Conservation (phyloP, 768 basidiomycete species). For the Boletales sp. region DNA sequence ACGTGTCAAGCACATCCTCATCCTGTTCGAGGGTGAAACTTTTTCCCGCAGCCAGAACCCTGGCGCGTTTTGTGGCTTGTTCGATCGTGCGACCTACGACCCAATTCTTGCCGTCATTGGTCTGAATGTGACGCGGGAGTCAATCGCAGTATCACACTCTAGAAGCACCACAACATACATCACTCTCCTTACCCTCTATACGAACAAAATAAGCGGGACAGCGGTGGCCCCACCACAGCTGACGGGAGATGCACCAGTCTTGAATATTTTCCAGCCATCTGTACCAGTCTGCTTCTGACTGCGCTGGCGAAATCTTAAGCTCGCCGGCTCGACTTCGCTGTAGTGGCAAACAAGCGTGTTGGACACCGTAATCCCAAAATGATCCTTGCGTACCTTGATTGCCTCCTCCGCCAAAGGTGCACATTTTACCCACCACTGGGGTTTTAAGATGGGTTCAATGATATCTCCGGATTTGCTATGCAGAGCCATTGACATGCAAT, state of each 20-base stretch:
- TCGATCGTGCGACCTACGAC: conserved; percentile 80
- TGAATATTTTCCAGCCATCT: conserved; percentile 93
- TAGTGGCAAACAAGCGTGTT: not conserved
- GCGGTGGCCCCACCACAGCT: conserved; percentile 99
- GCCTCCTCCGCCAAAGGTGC: conserved; percentile 88
- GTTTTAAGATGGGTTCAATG: conserved; percentile 92
- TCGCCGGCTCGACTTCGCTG: conserved; percentile 90
- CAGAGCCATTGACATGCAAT: conserved; percentile 2
- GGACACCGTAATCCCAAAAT: not conserved
- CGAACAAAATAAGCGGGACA: conserved; percentile 91
- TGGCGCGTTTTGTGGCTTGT: conserved; percentile 76
- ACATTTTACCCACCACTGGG: conserved; percentile 99
- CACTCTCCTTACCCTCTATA: conserved; percentile 70
- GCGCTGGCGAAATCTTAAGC: conserved; percentile 75
- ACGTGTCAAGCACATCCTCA: conserved; percentile 96
- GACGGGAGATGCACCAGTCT: conserved; percentile 99
- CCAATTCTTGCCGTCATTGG: conserved; percentile 77
- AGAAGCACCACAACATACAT: conserved; percentile 42
- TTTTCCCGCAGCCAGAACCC: conserved; percentile 59
- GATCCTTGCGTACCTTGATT: conserved; percentile 56
- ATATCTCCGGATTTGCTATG: conserved; percentile 91
- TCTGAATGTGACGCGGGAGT: conserved; percentile 33
- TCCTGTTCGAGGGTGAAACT: conserved; percentile 85
- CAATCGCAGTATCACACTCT: not conserved
- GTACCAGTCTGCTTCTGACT: conserved; percentile 92